Percentiles rank a stretch among this genome's conserved stretches.
Conservation (phyloP, 169 alveolate genomes). For the Eimeria acervulina region DNA sequence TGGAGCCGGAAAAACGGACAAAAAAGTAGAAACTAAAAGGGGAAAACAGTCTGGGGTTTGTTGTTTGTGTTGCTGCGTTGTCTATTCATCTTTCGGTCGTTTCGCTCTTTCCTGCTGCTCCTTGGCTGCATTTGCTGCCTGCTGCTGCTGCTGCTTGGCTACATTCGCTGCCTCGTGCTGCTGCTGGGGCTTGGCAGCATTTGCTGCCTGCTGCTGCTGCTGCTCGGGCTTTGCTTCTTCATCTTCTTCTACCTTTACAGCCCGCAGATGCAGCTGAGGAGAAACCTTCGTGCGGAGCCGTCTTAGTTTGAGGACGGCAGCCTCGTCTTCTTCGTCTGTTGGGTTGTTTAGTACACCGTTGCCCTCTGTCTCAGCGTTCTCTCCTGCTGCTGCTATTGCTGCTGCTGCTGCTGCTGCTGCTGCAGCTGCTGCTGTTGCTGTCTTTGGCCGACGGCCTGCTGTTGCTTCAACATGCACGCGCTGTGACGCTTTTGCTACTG, state of each 20-base stretch:
- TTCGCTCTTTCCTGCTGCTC: slow-evolving; percentile 4
- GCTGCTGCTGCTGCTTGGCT: slow-evolving; percentile 46
- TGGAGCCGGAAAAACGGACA: background rate
- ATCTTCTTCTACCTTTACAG: slow-evolving; percentile 2
- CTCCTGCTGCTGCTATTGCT: background rate
- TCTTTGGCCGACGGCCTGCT: background rate
- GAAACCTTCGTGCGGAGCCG: slow-evolving; percentile 5
- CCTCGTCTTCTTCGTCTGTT: background rate
- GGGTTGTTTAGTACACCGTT: background rate
- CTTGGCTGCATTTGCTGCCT: background rate
- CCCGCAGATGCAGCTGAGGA: background rate
- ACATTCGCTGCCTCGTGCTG: background rate
- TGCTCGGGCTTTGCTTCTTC: slow-evolving; percentile 16
- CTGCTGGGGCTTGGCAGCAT: slow-evolving; percentile 17
- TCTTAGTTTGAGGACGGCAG: slow-evolving; percentile 22
- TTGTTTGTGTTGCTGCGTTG: background rate
- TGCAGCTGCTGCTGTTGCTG: background rate
- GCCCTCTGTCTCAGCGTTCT: background rate
- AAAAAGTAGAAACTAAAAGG: background rate
- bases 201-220: slow-evolving; percentile 42
- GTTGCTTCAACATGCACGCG: background rate
- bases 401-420: background rate
- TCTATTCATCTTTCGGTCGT: background rate
- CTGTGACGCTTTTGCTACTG: slow-evolving; percentile 1
- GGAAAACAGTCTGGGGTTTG: too few relatives aligned